phyloP scores from a whole-genome alignment of 2,329 filamentous ascomycete genomes.

The Diaporthe aspalathi region DNA sequence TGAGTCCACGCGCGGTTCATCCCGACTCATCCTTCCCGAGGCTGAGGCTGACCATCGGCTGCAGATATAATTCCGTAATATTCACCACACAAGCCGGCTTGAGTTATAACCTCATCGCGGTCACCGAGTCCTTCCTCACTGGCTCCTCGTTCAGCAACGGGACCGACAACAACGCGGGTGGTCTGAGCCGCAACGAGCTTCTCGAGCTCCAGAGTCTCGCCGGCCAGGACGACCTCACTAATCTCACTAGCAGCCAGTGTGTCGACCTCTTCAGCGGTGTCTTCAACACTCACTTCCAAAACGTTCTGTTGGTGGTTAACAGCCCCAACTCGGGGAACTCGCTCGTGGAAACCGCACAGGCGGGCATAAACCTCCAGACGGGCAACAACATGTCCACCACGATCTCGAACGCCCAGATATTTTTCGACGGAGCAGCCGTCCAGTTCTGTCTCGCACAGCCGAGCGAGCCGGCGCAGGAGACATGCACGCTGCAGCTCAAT shows the following conservation, averaged over 20 bases:
- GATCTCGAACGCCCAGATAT: conserved; percentile 33
- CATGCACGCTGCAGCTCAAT: conserved; percentile 57
- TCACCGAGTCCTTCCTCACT: conserved; percentile 50
- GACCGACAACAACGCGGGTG: conserved; percentile 49
- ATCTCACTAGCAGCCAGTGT: conserved; percentile 49
- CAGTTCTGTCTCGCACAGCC: conserved; percentile 50
- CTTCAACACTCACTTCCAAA: conserved; percentile 49
- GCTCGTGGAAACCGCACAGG: conserved; percentile 48
- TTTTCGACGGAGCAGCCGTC: conserved; percentile 45
- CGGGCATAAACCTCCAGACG: conserved; percentile 23
- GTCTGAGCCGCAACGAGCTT: conserved; percentile 50
- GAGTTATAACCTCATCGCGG: conserved; percentile 50
- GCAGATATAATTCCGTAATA: conserved; percentile 64
- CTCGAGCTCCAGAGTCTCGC: conserved; percentile 51
- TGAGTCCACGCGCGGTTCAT: conserved; percentile 46
- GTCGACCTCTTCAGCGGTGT: conserved; percentile 47
- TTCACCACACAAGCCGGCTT: conserved; percentile 54
- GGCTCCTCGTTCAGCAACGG: conserved; percentile 53
- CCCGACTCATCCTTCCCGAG: not conserved
- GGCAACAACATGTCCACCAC: conserved; percentile 28
- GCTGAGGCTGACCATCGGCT: not conserved
- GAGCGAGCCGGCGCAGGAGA: conserved; percentile 35
- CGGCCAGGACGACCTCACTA: conserved; percentile 45
- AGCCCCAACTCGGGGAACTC: conserved; percentile 47
- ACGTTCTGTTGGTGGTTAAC: conserved; percentile 51